These are phyloP conservation scores for Colletotrichum australisinense DNA, from an alignment of 2,329 filamentous ascomycete species.

Conservation along the genomic window DNA sequence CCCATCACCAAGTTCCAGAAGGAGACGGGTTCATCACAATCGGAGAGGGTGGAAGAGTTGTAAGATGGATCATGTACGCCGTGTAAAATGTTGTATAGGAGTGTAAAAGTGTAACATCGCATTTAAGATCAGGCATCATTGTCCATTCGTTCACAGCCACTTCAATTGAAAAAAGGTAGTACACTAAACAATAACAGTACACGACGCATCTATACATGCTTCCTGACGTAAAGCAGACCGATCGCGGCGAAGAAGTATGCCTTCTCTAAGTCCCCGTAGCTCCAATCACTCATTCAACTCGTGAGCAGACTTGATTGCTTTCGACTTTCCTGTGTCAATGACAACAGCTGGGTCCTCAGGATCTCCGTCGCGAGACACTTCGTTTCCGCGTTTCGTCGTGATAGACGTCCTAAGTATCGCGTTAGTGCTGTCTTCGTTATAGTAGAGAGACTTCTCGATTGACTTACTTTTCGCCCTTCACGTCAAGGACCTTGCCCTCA, in stretches of 20 bases:
- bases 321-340: constrained; percentile 50
- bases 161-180: too few species aligned
- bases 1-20: constrained; percentile 53
- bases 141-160: too few species aligned
- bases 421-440: not conserved
- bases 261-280: not conserved
- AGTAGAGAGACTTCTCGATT: too few species aligned
- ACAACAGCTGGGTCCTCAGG: constrained; percentile 56
- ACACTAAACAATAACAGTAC: too few species aligned
- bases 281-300: constrained; percentile 47
- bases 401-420: constrained; percentile 47
- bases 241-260: not conserved
- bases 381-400: constrained; percentile 54
- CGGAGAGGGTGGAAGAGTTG: constrained; percentile 18
- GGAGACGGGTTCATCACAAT: not conserved
- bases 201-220: not conserved
- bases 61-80: not conserved
- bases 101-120: not conserved
- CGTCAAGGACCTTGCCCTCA: constrained; percentile 56
- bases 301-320: constrained; percentile 53
- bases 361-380: constrained; percentile 53
- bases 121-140: not conserved
- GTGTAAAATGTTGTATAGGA: not conserved
- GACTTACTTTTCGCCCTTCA: constrained; percentile 54
- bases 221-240: constrained; percentile 38